phyloP scores from a whole-genome alignment of 805 yeast genomes.

The Nakazawaea peltata region DNA sequence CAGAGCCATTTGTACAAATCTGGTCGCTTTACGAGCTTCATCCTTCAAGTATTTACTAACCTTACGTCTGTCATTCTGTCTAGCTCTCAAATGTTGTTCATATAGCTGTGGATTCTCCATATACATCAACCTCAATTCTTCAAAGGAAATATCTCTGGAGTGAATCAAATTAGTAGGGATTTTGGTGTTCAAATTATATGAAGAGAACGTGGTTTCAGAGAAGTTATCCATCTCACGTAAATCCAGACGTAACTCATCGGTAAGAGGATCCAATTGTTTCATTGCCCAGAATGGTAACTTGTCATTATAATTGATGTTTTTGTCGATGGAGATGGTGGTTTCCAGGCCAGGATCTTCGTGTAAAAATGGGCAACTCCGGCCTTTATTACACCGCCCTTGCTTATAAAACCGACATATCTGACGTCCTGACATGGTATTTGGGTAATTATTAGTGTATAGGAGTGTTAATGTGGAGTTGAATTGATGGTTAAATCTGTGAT shows the following conservation, averaged over 20 bases:
- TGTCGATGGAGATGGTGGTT: constrained; percentile 4
- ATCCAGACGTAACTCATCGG: constrained; percentile 20
- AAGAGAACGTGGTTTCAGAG: constrained; percentile 28
- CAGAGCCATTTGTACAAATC: constrained; percentile 40
- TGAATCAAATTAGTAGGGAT: constrained; percentile 39
- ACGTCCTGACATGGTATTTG: too few relatives aligned
- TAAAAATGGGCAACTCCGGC: constrained; percentile 33
- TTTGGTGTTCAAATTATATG: constrained; percentile 41
- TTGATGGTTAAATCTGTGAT: too few relatives aligned
- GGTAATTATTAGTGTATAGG: too few relatives aligned
- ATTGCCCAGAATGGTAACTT: constrained; percentile 17
- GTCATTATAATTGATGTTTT: not conserved
- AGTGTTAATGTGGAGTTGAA: too few relatives aligned
- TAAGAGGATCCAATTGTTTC: constrained; percentile 15
- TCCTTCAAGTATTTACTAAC: constrained; percentile 29
- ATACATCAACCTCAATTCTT: constrained; percentile 41
- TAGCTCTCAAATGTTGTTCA: constrained; percentile 29
- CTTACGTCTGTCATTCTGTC: constrained; percentile 38
- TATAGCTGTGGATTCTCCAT: constrained; percentile 33
- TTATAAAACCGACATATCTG: constrained; percentile 21
- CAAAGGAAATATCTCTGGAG: constrained; percentile 46
- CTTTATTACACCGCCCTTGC: constrained; percentile 34
- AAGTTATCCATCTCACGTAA: constrained; percentile 14
- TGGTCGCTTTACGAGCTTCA: constrained; percentile 43
- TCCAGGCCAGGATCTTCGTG: constrained; percentile 22